Conservation (phyloP, 352 stramenopile species). For the Globisporangium polare region DNA sequence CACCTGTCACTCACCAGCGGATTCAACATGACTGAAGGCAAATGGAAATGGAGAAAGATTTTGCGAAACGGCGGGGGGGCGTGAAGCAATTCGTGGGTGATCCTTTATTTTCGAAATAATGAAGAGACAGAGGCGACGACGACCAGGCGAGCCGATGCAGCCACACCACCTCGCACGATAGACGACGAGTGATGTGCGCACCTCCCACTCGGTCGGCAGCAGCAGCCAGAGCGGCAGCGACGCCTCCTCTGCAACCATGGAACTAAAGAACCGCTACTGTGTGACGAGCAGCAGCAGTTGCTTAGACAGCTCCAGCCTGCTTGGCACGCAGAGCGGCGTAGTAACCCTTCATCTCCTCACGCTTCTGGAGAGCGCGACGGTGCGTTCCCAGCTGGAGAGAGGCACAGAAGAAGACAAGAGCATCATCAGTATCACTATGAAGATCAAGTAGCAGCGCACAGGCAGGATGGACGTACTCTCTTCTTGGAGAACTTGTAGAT, state of each 20-base stretch:
- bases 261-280: conserved; percentile 29
- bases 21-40: background rate
- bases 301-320: conserved; percentile 75
- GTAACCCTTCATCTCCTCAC: conserved; percentile 99
- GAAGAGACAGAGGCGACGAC: conserved; percentile 37
- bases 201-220: conserved; percentile 1
- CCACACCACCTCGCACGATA: background rate
- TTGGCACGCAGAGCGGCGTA: conserved; percentile 96
- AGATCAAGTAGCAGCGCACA: background rate
- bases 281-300: conserved; percentile 16
- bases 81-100: conserved; percentile 29
- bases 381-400: conserved; percentile 91
- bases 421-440: conserved; percentile 3
- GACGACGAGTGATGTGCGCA: background rate
- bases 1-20: background rate
- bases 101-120: conserved; percentile 81
- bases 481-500: conserved; percentile 99
- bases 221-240: conserved; percentile 18
- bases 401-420: background rate
- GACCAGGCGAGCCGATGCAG: conserved; percentile 3
- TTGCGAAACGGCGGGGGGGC: conserved; percentile 3
- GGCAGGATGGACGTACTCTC: conserved; percentile 58
- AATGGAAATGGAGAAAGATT: background rate
- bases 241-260: conserved; percentile 27
- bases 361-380: conserved; percentile 97